phyloP scores from a whole-genome alignment of 306 rosid genomes.

The Prunus mume region DNA sequence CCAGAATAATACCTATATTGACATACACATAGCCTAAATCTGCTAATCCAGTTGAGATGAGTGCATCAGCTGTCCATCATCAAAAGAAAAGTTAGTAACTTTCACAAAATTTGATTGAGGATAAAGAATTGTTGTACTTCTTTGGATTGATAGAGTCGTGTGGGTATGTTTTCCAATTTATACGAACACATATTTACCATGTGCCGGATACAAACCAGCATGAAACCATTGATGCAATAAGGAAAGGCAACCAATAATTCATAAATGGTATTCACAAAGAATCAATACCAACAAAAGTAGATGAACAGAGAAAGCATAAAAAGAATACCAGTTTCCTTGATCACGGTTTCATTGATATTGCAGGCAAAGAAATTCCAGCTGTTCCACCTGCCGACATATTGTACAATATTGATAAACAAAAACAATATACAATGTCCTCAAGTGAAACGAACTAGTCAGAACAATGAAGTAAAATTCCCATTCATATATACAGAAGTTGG shows the following conservation, averaged over 20 bases:
- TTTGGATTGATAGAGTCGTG: background rate
- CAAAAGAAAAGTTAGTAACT: slow-evolving; percentile 23
- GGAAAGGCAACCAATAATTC: slow-evolving; percentile 5
- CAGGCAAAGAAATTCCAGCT: slow-evolving; percentile 99
- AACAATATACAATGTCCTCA: background rate
- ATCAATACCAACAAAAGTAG: background rate
- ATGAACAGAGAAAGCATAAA: slow-evolving; percentile 10
- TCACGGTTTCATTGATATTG: slow-evolving; percentile 75
- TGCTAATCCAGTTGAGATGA: slow-evolving; percentile 80
- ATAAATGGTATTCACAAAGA: background rate
- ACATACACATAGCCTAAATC: slow-evolving; percentile 75
- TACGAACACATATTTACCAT: background rate
- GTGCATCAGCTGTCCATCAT: slow-evolving; percentile 84
- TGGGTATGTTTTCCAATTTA: background rate
- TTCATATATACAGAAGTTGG: slow-evolving; percentile 6
- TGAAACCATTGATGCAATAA: slow-evolving; percentile 3
- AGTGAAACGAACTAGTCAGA: background rate
- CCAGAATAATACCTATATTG: slow-evolving; percentile 69
- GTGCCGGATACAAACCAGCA: background rate
- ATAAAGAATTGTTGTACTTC: background rate
- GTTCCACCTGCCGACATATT: slow-evolving; percentile 70
- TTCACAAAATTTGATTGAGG: slow-evolving; percentile 5
- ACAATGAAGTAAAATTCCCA: slow-evolving; percentile 3
- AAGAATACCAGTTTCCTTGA: slow-evolving; percentile 77
- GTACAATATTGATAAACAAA: background rate